Evolutionary conservation across 805 yeast genomes (phyloP).

Genomic region (Barnettozyma wickerhamii): DNA sequence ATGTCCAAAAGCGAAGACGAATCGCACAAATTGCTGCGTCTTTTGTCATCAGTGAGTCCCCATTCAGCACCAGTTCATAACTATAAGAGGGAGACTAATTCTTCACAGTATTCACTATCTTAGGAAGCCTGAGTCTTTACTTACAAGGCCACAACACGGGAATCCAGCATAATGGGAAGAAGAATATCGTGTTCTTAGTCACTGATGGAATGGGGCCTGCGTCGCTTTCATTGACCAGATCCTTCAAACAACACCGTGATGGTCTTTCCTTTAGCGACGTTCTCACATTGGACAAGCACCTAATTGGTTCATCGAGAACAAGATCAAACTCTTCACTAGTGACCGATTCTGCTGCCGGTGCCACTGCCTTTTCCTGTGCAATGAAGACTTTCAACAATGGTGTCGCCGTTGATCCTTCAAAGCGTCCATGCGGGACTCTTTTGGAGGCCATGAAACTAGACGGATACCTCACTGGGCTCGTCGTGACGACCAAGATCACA

Average conservation of each 20-base stretch:
- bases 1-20: background rate
- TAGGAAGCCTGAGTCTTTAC: background rate
- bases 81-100: too few species aligned
- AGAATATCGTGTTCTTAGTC: conserved; percentile 80
- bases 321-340: conserved; percentile 70
- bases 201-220: conserved; percentile 98
- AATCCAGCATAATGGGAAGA: conserved; percentile 41
- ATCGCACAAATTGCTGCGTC: background rate
- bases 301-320: conserved; percentile 84
- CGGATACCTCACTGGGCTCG: conserved; percentile 84
- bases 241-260: conserved; percentile 62
- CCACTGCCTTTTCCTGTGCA: conserved; percentile 88
- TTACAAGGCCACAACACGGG: background rate
- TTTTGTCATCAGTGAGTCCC: conserved; percentile 1
- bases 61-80: too few species aligned
- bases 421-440: conserved; percentile 80
- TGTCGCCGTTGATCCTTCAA: conserved; percentile 71
- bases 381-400: conserved; percentile 86
- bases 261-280: conserved; percentile 49
- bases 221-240: conserved; percentile 72
- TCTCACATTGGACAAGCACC: conserved; percentile 58
- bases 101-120: background rate
- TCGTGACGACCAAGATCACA: conserved; percentile 87
- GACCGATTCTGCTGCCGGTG: conserved; percentile 97
- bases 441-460: conserved; percentile 80